These are phyloP conservation scores for Xerocomellus amylosporus DNA, from an alignment of 768 basidiomycete genomes.

Conservation along the genomic window DNA sequence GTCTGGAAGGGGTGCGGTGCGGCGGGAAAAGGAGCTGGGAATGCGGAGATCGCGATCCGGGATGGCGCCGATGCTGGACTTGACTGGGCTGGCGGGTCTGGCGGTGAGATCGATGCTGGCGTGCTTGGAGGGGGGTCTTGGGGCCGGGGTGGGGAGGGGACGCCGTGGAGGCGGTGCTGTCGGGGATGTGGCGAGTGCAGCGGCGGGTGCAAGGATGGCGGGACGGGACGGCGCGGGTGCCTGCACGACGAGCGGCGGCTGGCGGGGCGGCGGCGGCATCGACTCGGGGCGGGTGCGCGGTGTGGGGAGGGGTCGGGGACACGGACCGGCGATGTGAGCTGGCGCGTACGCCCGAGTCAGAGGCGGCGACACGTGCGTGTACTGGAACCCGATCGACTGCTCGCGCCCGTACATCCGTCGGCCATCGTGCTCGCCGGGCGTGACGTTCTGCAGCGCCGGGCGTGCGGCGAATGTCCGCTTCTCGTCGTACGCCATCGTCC, in stretches of 20 bases:
- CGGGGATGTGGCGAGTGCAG: constrained; percentile 17
- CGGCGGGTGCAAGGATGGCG: constrained; percentile 24
- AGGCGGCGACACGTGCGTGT: constrained; percentile 15
- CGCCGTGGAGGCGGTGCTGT: constrained; percentile 17
- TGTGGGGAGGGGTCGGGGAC: constrained; percentile 29
- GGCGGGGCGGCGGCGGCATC: constrained; percentile 21
- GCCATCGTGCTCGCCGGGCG: constrained; percentile 12
- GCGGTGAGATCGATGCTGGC: constrained; percentile 23
- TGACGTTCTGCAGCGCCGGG: constrained; percentile 8
- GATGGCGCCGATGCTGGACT: constrained; percentile 7
- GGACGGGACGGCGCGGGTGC: constrained; percentile 33
- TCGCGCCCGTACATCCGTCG: not conserved
- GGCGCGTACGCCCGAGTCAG: constrained; percentile 4
- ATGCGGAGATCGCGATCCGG: constrained; percentile 22
- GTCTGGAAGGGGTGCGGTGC: constrained; percentile 15
- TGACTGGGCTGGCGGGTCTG: constrained; percentile 21
- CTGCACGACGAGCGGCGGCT: constrained; percentile 23
- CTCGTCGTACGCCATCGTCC: constrained; percentile 26
- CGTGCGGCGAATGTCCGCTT: constrained; percentile 11
- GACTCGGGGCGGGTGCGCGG: constrained; percentile 29
- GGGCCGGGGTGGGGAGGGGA: constrained; percentile 22
- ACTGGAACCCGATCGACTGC: constrained; percentile 23
- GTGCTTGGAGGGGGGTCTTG: constrained; percentile 16
- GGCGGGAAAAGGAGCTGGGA: constrained; percentile 25
- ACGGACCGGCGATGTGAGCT: constrained; percentile 20